Evolutionary conservation across 768 basidiomycete genomes (phyloP).

Genomic region (Terana coerulea): DNA sequence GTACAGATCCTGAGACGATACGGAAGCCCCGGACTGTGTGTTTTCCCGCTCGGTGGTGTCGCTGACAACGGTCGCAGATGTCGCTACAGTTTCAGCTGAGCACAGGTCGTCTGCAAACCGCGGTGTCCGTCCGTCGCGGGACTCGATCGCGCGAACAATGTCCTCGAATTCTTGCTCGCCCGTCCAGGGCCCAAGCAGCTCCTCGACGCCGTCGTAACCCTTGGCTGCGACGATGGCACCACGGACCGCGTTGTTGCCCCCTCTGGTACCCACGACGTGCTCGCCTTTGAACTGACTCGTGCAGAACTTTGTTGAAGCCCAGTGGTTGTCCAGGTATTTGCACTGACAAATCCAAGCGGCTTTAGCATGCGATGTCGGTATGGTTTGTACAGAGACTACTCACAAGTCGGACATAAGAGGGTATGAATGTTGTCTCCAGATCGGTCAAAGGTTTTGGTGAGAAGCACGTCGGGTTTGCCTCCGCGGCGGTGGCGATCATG

Average conservation of each 20-base stretch:
- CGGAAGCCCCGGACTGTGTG: background rate
- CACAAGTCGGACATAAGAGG: slow-evolving; percentile 73
- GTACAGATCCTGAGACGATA: background rate
- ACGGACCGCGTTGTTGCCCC: slow-evolving; percentile 52
- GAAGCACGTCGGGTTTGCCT: slow-evolving; percentile 90
- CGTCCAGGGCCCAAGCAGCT: slow-evolving; percentile 49
- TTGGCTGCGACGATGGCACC: slow-evolving; percentile 59
- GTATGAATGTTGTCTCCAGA: slow-evolving; percentile 64
- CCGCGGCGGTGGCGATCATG: slow-evolving; percentile 96
- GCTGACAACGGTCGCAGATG: background rate
- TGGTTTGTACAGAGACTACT: slow-evolving; percentile 12
- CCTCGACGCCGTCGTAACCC: slow-evolving; percentile 49
- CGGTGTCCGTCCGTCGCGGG: slow-evolving; percentile 26
- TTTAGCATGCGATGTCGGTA: background rate
- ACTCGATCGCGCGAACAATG: slow-evolving; percentile 50
- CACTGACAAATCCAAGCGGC: slow-evolving; percentile 53
- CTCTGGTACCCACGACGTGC: slow-evolving; percentile 52
- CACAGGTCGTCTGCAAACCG: background rate
- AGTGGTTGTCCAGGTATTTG: slow-evolving; percentile 75
- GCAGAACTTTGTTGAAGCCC: slow-evolving; percentile 86
- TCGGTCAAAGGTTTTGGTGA: slow-evolving; percentile 62
- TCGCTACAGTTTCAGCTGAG: background rate
- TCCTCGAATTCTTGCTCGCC: slow-evolving; percentile 61
- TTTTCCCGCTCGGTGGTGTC: background rate
- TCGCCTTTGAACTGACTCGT: slow-evolving; percentile 75